Evolutionary conservation across 208 protist genomes (phyloP), one percentile per base, ranked within the genome.

Genomic region (Blastocrithidia nonstop): DNA sequence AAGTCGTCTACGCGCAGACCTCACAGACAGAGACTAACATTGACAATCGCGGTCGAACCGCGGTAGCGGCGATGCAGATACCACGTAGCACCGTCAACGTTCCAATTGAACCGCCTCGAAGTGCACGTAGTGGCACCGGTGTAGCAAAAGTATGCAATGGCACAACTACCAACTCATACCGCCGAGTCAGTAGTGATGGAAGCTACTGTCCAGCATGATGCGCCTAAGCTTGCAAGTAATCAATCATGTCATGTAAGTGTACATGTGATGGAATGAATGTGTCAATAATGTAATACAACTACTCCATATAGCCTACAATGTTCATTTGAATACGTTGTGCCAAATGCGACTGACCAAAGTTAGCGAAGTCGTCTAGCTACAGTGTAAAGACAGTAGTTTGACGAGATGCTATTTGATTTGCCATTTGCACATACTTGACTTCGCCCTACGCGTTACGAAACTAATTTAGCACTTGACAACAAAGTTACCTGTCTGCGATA

Each of bases 1-100:
- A 90, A 8, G 80, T 88, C 11, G 77, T 87, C 44, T 86, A 80
- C 13, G 80, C 75, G 46, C 85, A 93, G 6, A 88, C 71, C 45
- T 93, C 85, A 54, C 85, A 93, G 3, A 93, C 72, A 7, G 77
- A 93, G 23, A 85, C 82, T 7, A 85, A 57, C 63, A 93, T 77
- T 1, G 66, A 43, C 16, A 93, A 43, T 43, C 84, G 87, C 4
- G 85, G 85, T n/a, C 78, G 69, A 43, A 88, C 68, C 8, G 80
- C 77, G 31, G 79, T 88, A 13, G 80, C 77, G 27, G 85, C 75
- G 58, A 93, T 84, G 59, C 77, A 88, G 44, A 93, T 86, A 39
- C 85, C 85, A 9, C 79, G 63, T 16, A 93, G 54, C 24, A 88
- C 70, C 16, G 70, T 74, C 20, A 93, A 67, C 0, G 66, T 89